phyloP scores from a whole-genome alignment of 1,139 yeast genomes.

The Zygotorulaspora mrakii region DNA sequence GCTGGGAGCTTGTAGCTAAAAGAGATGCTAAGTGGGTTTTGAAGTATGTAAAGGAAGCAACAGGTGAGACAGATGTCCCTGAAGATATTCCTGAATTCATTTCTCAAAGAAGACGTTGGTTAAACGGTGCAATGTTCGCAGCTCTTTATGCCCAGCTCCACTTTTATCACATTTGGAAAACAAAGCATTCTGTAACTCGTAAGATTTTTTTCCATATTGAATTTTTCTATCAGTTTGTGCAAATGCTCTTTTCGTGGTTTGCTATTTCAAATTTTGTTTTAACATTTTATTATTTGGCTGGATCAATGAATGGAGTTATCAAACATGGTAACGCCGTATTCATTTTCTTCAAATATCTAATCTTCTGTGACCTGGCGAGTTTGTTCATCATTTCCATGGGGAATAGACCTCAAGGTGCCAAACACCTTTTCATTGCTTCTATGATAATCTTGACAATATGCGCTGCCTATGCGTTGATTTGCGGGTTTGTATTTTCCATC shows the following conservation, averaged over 20 bases:
- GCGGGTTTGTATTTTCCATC: constrained; percentile 77
- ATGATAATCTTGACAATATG: constrained; percentile 72
- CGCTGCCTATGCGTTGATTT: constrained; percentile 74
- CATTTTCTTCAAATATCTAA: constrained; percentile 76
- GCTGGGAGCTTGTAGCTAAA: constrained; percentile 96
- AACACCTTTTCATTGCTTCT: constrained; percentile 62
- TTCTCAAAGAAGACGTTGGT: constrained; percentile 96
- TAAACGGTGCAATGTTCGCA: constrained; percentile 96
- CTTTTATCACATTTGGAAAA: constrained; percentile 74
- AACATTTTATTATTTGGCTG: constrained; percentile 89
- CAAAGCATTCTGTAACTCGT: constrained; percentile 75
- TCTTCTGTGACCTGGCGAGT: constrained; percentile 75
- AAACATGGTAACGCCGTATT: constrained; percentile 76
- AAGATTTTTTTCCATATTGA: constrained; percentile 79
- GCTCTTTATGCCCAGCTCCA: constrained; percentile 84
- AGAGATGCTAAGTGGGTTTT: constrained; percentile 84
- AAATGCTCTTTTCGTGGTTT: constrained; percentile 79
- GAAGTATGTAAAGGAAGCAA: constrained; percentile 87
- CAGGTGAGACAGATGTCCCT: constrained; percentile 97
- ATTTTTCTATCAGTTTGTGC: constrained; percentile 74
- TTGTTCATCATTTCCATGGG: constrained; percentile 91
- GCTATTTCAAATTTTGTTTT: constrained; percentile 86
- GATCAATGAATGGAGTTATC: constrained; percentile 59
- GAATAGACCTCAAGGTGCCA: constrained; percentile 91
- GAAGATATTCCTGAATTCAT: constrained; percentile 86